phyloP scores from a whole-genome alignment of 495 filamentous ascomycete species.

The Xylaria longipes region DNA sequence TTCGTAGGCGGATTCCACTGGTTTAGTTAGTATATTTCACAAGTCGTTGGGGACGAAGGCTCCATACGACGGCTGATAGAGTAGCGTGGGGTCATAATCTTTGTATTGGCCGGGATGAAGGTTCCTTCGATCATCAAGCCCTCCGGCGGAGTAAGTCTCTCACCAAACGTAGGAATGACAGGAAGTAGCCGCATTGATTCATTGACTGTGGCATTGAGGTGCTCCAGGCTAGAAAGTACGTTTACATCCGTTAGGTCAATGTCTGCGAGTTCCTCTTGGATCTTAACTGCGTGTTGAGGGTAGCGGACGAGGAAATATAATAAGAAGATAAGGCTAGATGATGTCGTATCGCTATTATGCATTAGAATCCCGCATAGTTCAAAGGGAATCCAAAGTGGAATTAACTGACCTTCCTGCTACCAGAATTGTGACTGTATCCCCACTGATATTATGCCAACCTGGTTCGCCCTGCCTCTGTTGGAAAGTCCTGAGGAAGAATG shows the following conservation, averaged over 20 bases:
- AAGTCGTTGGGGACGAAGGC: background rate
- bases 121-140: background rate
- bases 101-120: background rate
- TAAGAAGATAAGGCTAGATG: background rate
- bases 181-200: background rate
- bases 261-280: background rate
- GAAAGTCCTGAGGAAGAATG: no score
- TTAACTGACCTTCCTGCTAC: no score
- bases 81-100: background rate
- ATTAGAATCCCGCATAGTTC: no score
- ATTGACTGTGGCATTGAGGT: background rate
- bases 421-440: no score
- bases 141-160: background rate
- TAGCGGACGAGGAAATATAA: background rate
- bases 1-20: conserved; percentile 32
- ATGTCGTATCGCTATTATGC: background rate
- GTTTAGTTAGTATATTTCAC: background rate
- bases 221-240: background rate
- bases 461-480: no score
- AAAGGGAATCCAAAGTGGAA: no score
- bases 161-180: background rate
- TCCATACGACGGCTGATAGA: background rate
- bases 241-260: background rate
- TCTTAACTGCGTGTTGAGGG: background rate
- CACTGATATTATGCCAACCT: no score